Base-by-base conservation (phyloP, 2,329 filamentous ascomycete species). In the Fusarium stilboides region DNA sequence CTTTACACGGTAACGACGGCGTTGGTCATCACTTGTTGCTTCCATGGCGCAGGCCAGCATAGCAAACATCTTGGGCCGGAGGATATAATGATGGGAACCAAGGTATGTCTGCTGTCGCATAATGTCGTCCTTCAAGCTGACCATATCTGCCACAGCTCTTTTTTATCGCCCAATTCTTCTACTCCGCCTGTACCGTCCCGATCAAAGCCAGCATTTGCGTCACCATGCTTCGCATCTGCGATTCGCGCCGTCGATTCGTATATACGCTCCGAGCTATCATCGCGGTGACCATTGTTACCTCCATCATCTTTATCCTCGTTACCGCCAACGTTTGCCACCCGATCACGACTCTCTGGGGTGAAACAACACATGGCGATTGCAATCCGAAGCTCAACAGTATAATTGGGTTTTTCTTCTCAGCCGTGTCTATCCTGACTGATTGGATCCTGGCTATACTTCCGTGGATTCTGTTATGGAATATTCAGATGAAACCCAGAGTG, bases 201-300 rank as follows among this genome's bases (percentile, higher is more conserved):
- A 74, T 77, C 54, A 77, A 77, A 28, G 6, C 57, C 2, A 76
- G 74, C 13, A 77, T 77, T 19, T 72, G 76, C 37, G 67, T 75
- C 2, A 75, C 73, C 0, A 72, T 77, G 42, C 64, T 77, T 5
- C 74, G 75, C 14, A 77, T 77, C 5, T 65, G 75, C 13, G 69
- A 68, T 37, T 6, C 60, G 0, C 64, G 68, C 3, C 68, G 63
- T 20, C 53, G 60, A 6, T 71, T 62, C 28, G 67, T 68, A 5
- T 65, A 36, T 53, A 70, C 56, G 1, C 59, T 73, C 2, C 66
- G 55, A 50, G 63, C n/a, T 3, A 36, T 74, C 39, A 63, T 74
- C 2, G 42, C 19, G 3, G 26, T 73, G 20, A 61, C 62, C 4
- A 4, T 39, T 2, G 31, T 73, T 5, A 46, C 68, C 12, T 62